These are phyloP conservation scores for Pichia sp. DNA, from an alignment of 1,139 yeast species.

Conservation along the genomic window DNA sequence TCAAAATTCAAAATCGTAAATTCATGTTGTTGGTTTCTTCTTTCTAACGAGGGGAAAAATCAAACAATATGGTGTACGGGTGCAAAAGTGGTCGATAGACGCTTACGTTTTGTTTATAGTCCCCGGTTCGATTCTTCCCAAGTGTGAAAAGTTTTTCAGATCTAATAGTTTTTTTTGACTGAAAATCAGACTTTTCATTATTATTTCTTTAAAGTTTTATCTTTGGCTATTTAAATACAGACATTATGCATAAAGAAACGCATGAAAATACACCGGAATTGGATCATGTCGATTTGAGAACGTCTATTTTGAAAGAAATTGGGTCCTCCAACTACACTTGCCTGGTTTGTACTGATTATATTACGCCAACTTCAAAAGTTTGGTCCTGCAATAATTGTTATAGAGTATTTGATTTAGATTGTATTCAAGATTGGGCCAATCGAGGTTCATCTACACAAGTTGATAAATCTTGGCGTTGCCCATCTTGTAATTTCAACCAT, in stretches of 20 bases:
- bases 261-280: background rate
- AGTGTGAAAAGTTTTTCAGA: background rate
- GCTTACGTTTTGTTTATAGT: background rate
- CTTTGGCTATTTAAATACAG: background rate
- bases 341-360: constrained; percentile 77
- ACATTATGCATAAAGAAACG: background rate
- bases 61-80: constrained; percentile 2
- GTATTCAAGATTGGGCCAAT: constrained; percentile 77
- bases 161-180: background rate
- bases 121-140: background rate
- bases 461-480: constrained; percentile 73
- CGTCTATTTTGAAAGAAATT: constrained; percentile 42
- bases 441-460: constrained; percentile 58
- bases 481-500: constrained; percentile 64
- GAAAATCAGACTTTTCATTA: background rate
- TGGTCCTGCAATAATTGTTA: constrained; percentile 74
- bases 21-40: background rate
- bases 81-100: constrained; percentile 1
- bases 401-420: constrained; percentile 74
- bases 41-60: background rate
- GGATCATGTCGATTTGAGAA: background rate
- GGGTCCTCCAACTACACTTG: constrained; percentile 67
- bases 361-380: constrained; percentile 57
- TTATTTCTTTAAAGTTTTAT: background rate
- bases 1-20: background rate